phyloP scores from a whole-genome alignment of 345 rosid genomes.

The Microthlaspi erraticum region DNA sequence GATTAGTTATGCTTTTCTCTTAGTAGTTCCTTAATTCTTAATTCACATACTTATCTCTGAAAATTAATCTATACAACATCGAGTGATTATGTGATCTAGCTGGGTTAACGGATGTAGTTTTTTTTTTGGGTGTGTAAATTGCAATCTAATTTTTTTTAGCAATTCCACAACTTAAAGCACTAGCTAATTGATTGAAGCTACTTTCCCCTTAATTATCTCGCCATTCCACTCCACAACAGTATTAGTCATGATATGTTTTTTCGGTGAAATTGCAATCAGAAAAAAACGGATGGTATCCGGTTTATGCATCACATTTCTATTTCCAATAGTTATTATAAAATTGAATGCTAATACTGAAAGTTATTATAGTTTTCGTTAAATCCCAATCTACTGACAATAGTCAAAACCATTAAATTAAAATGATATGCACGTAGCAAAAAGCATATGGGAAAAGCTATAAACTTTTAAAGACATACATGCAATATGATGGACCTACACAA shows the following conservation, averaged over 20 bases:
- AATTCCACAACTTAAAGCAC: neutral
- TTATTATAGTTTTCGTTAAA: neutral
- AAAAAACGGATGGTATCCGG: neutral
- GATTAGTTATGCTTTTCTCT: conserved; percentile 10
- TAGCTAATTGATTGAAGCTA: neutral
- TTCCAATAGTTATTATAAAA: conserved; percentile 1
- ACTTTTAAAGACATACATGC: conserved; percentile 43
- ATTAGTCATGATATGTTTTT: conserved; percentile 1
- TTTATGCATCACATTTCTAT: neutral
- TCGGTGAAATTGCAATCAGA: neutral
- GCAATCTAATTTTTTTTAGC: neutral
- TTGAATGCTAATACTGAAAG: conserved; percentile 8
- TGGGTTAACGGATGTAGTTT: no score
- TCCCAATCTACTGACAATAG: conserved; percentile 18
- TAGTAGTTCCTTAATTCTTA: neutral
- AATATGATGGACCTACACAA: conserved; percentile 36
- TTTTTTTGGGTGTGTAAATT: no score
- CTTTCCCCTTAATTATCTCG: neutral
- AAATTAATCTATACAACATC: neutral
- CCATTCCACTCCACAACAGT: neutral
- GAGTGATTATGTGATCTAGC: neutral
- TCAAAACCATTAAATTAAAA: conserved; percentile 36
- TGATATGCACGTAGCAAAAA: conserved; percentile 36
- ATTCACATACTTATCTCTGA: neutral
- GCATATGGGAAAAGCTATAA: conserved; percentile 6